Evolutionary conservation across 441 rosid genomes (phyloP).

Genomic region (Erysimum cheiri): DNA sequence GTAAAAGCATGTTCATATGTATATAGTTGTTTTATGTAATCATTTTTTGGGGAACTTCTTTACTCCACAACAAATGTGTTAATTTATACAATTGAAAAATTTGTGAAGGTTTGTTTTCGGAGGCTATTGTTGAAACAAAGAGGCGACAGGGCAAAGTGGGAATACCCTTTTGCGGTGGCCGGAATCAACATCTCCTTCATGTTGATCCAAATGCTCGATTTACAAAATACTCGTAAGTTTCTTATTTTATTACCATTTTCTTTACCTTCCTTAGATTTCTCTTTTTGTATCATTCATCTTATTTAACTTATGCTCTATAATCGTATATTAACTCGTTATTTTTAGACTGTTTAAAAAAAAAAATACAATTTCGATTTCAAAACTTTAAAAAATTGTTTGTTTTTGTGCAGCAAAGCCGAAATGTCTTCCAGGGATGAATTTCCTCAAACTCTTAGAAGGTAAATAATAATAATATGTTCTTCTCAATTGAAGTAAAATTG

Average conservation of each 20-base stretch:
- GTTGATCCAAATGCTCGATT: slow-evolving; percentile 95
- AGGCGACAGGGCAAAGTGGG: slow-evolving; percentile 88
- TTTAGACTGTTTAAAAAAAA: no score
- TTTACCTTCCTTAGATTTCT: background rate
- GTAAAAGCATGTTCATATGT: background rate
- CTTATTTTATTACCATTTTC: slow-evolving; percentile 7
- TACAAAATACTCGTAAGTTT: slow-evolving; percentile 62
- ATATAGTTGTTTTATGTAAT: background rate
- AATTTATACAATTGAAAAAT: slow-evolving; percentile 53
- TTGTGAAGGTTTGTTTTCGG: slow-evolving; percentile 85
- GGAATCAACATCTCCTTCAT: slow-evolving; percentile 91
- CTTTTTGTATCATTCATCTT: background rate
- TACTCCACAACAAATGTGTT: slow-evolving; percentile 46
- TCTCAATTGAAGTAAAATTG: background rate
- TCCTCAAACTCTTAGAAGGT: slow-evolving; percentile 88
- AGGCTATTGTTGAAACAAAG: slow-evolving; percentile 89
- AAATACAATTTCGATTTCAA: background rate
- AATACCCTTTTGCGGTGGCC: slow-evolving; percentile 97
- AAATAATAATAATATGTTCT: slow-evolving; percentile 13
- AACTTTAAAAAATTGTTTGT: background rate
- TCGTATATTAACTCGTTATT: no score
- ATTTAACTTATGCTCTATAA: no score
- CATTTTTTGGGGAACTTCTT: background rate
- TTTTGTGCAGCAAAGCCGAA: slow-evolving; percentile 78
- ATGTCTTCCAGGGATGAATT: slow-evolving; percentile 74